Evolutionary conservation across 2,329 filamentous ascomycete species (phyloP).

Genomic region (Purpureocillium lavendulum): DNA sequence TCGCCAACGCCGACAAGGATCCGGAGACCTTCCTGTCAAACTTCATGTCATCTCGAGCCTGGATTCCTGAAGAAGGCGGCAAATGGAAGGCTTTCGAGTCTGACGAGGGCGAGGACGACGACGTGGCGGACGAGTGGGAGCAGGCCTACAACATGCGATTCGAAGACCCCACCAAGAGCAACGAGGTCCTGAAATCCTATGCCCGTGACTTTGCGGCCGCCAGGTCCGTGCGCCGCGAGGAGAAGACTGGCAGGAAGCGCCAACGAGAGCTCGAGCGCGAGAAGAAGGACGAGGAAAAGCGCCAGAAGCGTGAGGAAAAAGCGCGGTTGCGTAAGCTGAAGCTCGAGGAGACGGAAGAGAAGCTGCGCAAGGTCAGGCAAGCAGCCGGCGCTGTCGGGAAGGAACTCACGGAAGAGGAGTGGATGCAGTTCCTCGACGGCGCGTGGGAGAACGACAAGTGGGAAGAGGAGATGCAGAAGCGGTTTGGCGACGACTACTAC

Average conservation of each 20-base stretch:
- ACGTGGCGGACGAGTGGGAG: conserved; percentile 80
- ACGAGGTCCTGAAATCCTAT: conserved; percentile 82
- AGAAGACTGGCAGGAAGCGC: conserved; percentile 67
- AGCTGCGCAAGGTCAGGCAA: conserved; percentile 79
- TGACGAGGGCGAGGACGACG: conserved; percentile 78
- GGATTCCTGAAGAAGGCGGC: conserved; percentile 62
- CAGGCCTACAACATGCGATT: conserved; percentile 93
- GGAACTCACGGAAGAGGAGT: conserved; percentile 64
- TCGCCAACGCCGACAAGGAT: conserved; percentile 74
- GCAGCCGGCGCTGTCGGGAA: conserved; percentile 72
- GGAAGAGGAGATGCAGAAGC: conserved; percentile 82
- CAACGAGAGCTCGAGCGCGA: conserved; percentile 70
- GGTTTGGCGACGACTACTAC: conserved; percentile 90
- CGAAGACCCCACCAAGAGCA: conserved; percentile 81
- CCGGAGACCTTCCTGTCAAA: conserved; percentile 92
- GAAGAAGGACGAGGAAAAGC: conserved; percentile 71
- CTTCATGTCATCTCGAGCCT: conserved; percentile 86
- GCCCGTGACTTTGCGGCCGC: conserved; percentile 76
- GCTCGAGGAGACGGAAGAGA: conserved; percentile 82
- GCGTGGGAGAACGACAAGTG: conserved; percentile 85
- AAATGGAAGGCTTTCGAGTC: conserved; percentile 81
- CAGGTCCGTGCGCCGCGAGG: conserved; percentile 79
- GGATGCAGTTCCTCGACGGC: conserved; percentile 75
- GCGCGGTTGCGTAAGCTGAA: conserved; percentile 79
- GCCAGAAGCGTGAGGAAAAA: conserved; percentile 68